Evolutionary conservation across 2,329 filamentous ascomycete species (phyloP).

Genomic region (Aureobasidium zeae): DNA sequence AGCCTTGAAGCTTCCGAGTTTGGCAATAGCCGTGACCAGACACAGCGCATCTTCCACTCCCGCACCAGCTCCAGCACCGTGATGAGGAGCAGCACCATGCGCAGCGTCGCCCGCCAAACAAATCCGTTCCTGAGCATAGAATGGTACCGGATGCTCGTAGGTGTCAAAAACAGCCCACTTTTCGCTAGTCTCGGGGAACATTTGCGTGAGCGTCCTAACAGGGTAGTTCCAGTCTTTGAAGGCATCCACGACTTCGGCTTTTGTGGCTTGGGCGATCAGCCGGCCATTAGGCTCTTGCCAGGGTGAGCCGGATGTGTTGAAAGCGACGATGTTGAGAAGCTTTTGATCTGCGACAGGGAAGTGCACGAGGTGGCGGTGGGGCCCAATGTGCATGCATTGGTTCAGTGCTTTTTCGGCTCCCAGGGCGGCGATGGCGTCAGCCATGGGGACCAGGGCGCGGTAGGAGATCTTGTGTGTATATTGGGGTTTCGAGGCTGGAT

Average conservation of each 20-base stretch:
- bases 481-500: constrained; percentile 37
- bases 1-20: too few relatives aligned
- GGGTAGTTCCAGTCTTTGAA: constrained; percentile 36
- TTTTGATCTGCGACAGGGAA: constrained; percentile 52
- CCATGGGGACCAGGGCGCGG: constrained; percentile 53
- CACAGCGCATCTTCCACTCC: constrained; percentile 48
- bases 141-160: constrained; percentile 32
- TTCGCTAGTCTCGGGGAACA: constrained; percentile 40
- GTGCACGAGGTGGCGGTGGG: constrained; percentile 48
- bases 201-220: constrained; percentile 30
- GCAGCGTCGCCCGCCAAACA: constrained; percentile 49
- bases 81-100: constrained; percentile 47
- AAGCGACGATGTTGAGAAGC: constrained; percentile 49
- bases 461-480: constrained; percentile 55
- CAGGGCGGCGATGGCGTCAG: constrained; percentile 23
- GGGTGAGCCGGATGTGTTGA: constrained; percentile 28
- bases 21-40: constrained; percentile 33
- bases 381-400: constrained; percentile 36
- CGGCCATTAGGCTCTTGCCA: constrained; percentile 35
- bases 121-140: constrained; percentile 30
- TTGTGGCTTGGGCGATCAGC: constrained; percentile 32
- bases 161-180: constrained; percentile 42
- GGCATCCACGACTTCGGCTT: constrained; percentile 34
- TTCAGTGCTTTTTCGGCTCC: constrained; percentile 23
- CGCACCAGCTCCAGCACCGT: constrained; percentile 48